A percentile compares a stretch with the other conserved stretches of the same genome.
Evolutionary conservation across 306 rosid species (phyloP).

Genomic region (Corylus avellana): DNA sequence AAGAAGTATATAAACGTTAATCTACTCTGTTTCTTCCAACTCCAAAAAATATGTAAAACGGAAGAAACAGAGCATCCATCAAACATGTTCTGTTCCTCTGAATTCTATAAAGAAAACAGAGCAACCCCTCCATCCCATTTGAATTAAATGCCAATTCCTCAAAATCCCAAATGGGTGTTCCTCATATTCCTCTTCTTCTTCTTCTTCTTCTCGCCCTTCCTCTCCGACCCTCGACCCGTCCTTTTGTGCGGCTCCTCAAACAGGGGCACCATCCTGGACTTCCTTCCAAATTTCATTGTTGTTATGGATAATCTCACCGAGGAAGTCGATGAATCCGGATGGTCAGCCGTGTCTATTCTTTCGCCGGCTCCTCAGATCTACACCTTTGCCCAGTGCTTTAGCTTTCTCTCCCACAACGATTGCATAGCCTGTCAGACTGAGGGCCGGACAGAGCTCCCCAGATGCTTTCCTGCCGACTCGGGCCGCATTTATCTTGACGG

Average conservation of each 20-base stretch:
- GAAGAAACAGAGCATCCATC: not conserved
- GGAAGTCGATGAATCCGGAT: slow-evolving; percentile 13
- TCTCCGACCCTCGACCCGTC: slow-evolving; percentile 3
- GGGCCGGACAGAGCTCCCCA: slow-evolving; percentile 28
- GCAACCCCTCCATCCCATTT: not conserved
- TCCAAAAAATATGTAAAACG: not conserved
- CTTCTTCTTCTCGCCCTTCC: not conserved
- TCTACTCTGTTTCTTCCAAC: not conserved
- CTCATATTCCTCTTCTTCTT: not conserved
- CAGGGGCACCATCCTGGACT: not conserved
- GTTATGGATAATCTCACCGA: slow-evolving; percentile 34
- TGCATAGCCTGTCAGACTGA: slow-evolving; percentile 41
- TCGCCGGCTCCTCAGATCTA: slow-evolving; percentile 20
- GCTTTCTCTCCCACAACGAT: slow-evolving; percentile 27
- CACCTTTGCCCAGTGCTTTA: slow-evolving; percentile 45
- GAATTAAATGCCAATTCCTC: slow-evolving; percentile 15
- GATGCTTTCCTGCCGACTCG: slow-evolving; percentile 38
- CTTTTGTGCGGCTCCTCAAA: slow-evolving; percentile 32
- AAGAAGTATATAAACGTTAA: not conserved
- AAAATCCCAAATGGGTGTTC: not conserved
- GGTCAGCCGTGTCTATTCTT: slow-evolving; percentile 23
- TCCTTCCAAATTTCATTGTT: slow-evolving; percentile 16
- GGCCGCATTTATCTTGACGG: slow-evolving; percentile 53
- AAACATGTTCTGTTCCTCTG: slow-evolving; percentile 1
- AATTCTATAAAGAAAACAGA: not conserved